Evolutionary conservation across 345 rosid genomes (phyloP), one percentile per base, ranked within the genome.

Genomic region (Triadica sebifera): DNA sequence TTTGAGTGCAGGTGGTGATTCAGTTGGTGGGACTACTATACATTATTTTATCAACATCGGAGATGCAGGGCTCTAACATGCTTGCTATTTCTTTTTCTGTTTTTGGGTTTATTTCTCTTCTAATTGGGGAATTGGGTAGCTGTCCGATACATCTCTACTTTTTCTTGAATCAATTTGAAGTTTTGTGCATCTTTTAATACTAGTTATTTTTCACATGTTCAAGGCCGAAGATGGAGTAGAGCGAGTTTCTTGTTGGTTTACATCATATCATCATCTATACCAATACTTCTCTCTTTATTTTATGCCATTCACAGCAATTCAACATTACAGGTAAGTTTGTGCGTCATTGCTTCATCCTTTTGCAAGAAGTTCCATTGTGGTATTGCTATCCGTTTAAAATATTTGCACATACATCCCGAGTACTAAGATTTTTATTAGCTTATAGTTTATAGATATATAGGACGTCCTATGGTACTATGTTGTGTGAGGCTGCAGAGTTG

Each of bases 141-240:
- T 59, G 16, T 13, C 73, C 59, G 39, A 39, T 20, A 71, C 80
- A 49, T 41, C 38, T 70, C n/a, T 74, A 3, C 20, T 19, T 46
- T 41, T 64, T 67, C 53, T 56, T 65, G 7, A 51, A n/a, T 74
- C 65, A n/a, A 51, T 72, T 38, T 72, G 11, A 38, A 24, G 60
- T 12, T 34, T 67, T 55, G 9, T 38, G 45, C 19, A 19, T 78
- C 41, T 57, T 16, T 41, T 70, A 52, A 69, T 63, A 34, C 52
- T 75, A 15, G 37, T 47, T 75, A 17, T 17, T 69, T 58, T 11
- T 80, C 8, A 34, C 24, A 62, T 76, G 24, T 41, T 49, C 45
- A 70, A 91, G 97, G 94, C 43, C 88, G 87, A 72, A 89, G 79
- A 57, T 81, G 86, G 41, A 91, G 91, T 80, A 76, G 80, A 78